Evolutionary conservation across 2,329 filamentous ascomycete species (phyloP), one percentile per base, ranked within the genome.

Genomic region (Penicillium hesseltinei): DNA sequence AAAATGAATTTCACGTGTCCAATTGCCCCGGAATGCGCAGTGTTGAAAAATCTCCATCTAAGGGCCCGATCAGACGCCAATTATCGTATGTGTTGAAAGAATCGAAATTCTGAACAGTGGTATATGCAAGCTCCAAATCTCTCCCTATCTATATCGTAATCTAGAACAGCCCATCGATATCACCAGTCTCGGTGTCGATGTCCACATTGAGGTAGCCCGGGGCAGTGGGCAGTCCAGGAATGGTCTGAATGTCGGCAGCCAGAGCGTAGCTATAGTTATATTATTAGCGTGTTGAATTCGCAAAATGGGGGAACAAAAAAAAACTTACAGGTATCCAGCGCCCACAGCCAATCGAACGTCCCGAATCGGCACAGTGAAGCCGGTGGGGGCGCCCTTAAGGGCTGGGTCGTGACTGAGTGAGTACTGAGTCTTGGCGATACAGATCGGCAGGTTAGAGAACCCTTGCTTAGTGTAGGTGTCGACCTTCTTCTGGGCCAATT

Each of bases 341-440:
- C 94, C 94, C 58, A 92, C 92, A 29, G 94, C 94, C 82, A 99
- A 87, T 61, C 92, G 83, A 39, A 99, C 93, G 72, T 99, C 94
- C 58, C 93, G 83, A 67, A 99, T 96, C 2, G 94, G 94, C 6
- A 99, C 87, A 0, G 91, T 95, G 77, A 97, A 99, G 58, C 93
- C 94, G 4, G 88, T 90, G 25, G 94, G 94, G 9, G 94, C 94
- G 61, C 94, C 94, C 84, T 99, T 99, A 68, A 97, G 82, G 11
- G 90, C 87, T 2, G 93, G 89, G 74, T 99, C 92, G 76, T 97
- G 93, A 57, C 89, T 94, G 48, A 99, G 83, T 35, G 91, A 96
- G 80, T 99, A 99, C 77, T 99, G 94, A 15, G 94, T 99, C 87
- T 99, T 99, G 61, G 94, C 94, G 64, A 97, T 85, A 75, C 94